phyloP scores from a whole-genome alignment of 208 protist genomes.

The Trypanosomatidae sp. region DNA sequence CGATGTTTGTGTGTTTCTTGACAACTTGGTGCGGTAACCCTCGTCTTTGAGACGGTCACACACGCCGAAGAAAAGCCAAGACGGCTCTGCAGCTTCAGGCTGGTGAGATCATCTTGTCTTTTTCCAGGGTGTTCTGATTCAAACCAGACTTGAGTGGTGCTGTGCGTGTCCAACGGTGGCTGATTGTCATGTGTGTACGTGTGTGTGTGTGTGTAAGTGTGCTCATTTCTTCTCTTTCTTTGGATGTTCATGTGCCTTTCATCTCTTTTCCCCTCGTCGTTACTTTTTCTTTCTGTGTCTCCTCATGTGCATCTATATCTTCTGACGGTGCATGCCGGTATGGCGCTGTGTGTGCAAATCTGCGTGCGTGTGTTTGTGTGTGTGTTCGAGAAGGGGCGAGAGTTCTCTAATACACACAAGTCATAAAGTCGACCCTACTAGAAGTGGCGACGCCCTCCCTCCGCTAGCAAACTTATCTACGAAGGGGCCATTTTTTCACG shows the following conservation, averaged over 20 bases:
- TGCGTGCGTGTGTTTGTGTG: not conserved
- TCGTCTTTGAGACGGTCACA: not conserved
- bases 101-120: not conserved
- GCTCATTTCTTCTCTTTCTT: not conserved
- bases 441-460: not conserved
- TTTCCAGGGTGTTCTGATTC: not conserved
- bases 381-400: not conserved
- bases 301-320: not conserved
- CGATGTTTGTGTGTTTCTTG: not conserved
- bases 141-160: not conserved
- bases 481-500: not conserved
- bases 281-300: conserved; percentile 8
- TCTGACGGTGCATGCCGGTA: not conserved
- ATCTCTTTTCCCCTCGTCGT: not conserved
- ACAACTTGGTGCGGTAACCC: not conserved
- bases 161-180: not conserved
- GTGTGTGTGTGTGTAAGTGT: not conserved
- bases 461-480: not conserved
- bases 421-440: not conserved
- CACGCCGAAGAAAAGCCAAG: not conserved
- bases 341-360: not conserved
- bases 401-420: not conserved
- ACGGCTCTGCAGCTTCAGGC: not conserved
- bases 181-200: not conserved
- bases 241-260: not conserved